phyloP scores from a whole-genome alignment of 306 rosid genomes.

The Begonia peltatifolia region DNA sequence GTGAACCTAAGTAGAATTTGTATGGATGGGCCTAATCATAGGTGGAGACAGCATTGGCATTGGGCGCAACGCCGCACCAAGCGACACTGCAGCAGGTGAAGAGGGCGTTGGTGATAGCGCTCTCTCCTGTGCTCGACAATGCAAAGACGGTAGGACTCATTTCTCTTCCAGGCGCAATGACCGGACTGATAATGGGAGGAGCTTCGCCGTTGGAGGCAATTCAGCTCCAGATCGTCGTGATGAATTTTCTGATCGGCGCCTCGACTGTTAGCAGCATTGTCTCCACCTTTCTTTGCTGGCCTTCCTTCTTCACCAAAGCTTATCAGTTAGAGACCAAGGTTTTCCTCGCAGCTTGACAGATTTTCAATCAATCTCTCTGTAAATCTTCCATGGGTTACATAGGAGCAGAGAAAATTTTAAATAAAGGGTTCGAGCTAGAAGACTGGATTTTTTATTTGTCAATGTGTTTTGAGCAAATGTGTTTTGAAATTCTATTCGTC shows the following conservation, averaged over 20 bases:
- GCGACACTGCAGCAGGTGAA: slow-evolving; percentile 82
- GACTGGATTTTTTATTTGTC: too few relatives aligned
- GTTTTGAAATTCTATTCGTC: too few relatives aligned
- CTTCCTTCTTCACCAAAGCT: slow-evolving; percentile 81
- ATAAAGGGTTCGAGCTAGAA: too few relatives aligned
- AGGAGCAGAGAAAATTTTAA: too few relatives aligned
- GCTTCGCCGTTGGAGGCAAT: slow-evolving; percentile 94
- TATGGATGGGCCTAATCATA: too few relatives aligned
- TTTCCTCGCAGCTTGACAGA: slow-evolving; percentile 22
- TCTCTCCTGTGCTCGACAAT: slow-evolving; percentile 81
- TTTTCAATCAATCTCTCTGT: too few relatives aligned
- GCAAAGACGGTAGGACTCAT: slow-evolving; percentile 88
- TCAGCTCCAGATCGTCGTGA: slow-evolving; percentile 85
- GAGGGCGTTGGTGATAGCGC: slow-evolving; percentile 58
- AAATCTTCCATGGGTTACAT: too few relatives aligned
- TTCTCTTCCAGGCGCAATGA: slow-evolving; percentile 95
- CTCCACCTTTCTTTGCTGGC: slow-evolving; percentile 87
- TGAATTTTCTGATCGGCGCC: slow-evolving; percentile 94
- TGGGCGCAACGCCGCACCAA: slow-evolving; percentile 89
- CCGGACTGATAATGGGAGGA: slow-evolving; percentile 97
- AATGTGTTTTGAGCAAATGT: too few relatives aligned
- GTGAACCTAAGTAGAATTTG: too few relatives aligned
- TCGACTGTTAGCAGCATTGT: slow-evolving; percentile 76
- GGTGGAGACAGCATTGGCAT: slow-evolving; percentile 95
- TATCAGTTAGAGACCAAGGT: slow-evolving; percentile 67